Evolutionary conservation across 2,329 filamentous ascomycete genomes (phyloP).

Genomic region (Xylariaceae sp.): DNA sequence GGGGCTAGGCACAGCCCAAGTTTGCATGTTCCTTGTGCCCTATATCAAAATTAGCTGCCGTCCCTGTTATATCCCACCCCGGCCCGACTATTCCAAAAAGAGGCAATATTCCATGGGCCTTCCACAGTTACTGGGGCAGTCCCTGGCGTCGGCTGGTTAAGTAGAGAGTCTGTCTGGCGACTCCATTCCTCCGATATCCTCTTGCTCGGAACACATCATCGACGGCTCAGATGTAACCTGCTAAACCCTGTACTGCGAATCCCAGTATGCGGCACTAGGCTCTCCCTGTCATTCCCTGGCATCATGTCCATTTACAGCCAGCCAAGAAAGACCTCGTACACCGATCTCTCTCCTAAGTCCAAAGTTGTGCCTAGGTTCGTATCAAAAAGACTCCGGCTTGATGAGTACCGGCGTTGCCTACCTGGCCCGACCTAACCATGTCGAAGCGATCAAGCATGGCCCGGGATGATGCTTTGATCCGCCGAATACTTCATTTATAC

Average conservation of each 20-base stretch:
- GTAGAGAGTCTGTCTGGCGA: slow-evolving; percentile 28
- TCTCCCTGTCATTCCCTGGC: slow-evolving; percentile 26
- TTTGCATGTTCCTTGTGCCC: slow-evolving; percentile 22
- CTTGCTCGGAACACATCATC: slow-evolving; percentile 38
- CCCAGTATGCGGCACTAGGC: slow-evolving; percentile 32
- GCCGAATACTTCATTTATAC: slow-evolving; percentile 49
- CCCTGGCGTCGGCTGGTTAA: slow-evolving; percentile 31
- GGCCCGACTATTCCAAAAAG: slow-evolving; percentile 30
- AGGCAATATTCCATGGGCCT: slow-evolving; percentile 25
- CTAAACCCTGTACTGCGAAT: slow-evolving; percentile 33
- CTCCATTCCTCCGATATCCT: slow-evolving; percentile 29
- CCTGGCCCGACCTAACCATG: slow-evolving; percentile 43
- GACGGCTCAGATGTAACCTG: slow-evolving; percentile 40
- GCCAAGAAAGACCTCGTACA: slow-evolving; percentile 38
- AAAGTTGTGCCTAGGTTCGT: slow-evolving; percentile 37
- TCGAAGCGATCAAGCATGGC: slow-evolving; percentile 35
- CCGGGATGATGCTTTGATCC: slow-evolving; percentile 40
- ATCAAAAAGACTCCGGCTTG: slow-evolving; percentile 47
- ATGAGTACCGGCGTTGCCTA: slow-evolving; percentile 50
- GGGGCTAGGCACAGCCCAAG: slow-evolving; percentile 12
- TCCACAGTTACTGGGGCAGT: slow-evolving; percentile 28
- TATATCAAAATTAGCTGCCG: slow-evolving; percentile 29
- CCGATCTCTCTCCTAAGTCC: slow-evolving; percentile 28
- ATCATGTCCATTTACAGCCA: slow-evolving; percentile 33
- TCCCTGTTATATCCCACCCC: slow-evolving; percentile 31